Evolutionary conservation across 371 early-diverging fungal genomes (phyloP).

Genomic region (Fennellomyces sp.): DNA sequence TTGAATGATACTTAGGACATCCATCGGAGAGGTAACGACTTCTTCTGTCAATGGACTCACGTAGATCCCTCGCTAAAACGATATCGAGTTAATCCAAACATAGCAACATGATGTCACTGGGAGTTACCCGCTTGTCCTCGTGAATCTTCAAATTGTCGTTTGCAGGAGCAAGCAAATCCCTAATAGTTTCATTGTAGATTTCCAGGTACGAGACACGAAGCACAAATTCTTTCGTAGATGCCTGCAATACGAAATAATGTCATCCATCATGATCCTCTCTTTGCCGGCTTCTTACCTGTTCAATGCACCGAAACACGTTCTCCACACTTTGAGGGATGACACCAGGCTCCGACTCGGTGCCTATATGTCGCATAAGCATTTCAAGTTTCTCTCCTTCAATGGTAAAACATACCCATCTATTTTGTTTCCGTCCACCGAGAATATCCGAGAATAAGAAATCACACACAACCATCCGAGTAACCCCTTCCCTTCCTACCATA

Average conservation of each 20-base stretch:
- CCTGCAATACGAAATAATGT: conserved; percentile 18
- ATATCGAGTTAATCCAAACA: not conserved
- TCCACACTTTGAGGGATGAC: conserved; percentile 57
- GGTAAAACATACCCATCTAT: not conserved
- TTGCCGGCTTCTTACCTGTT: conserved; percentile 28
- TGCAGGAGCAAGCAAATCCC: conserved; percentile 85
- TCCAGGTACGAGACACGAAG: conserved; percentile 94
- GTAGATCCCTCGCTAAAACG: conserved; percentile 77
- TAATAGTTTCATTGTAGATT: conserved; percentile 96
- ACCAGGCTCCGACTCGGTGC: conserved; percentile 58
- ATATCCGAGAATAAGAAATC: no score
- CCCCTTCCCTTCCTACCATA: conserved; percentile 17
- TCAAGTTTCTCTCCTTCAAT: not conserved
- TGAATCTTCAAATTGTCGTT: conserved; percentile 80
- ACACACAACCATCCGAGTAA: not conserved
- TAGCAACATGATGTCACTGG: not conserved
- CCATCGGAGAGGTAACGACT: conserved; percentile 81
- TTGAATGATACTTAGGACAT: conserved; percentile 78
- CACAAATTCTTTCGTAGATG: conserved; percentile 74
- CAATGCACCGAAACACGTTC: conserved; percentile 56
- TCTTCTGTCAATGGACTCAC: conserved; percentile 88
- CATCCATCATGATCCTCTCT: not conserved
- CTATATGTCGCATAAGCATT: conserved; percentile 43
- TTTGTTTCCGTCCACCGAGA: not conserved
- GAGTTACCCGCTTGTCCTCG: conserved; percentile 67